Percentiles rank a stretch among this genome's conserved stretches.
Conservation (phyloP, 2,329 filamentous ascomycete species). For the Trichoderma hamatum region DNA sequence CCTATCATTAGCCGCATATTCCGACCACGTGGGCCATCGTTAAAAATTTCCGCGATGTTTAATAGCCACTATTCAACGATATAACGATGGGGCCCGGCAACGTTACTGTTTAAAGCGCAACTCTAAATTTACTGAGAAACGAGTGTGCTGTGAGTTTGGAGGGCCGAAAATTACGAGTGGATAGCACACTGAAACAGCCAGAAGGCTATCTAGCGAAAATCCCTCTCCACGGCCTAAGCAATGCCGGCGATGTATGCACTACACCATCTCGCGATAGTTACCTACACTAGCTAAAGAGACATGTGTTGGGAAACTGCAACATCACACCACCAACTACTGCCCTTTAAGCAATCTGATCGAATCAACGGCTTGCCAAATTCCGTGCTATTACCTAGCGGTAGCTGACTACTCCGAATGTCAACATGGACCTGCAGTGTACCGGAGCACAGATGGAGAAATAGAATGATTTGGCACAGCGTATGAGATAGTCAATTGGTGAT, state of each 20-base stretch:
- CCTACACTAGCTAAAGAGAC: neutral
- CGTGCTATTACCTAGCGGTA: neutral
- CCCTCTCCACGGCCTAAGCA: neutral
- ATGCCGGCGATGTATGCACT: neutral
- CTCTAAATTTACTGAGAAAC: neutral
- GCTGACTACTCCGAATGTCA: neutral
- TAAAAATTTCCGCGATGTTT: neutral
- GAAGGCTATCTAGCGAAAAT: neutral
- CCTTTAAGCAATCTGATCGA: neutral
- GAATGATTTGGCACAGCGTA: neutral
- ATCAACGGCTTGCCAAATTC: neutral
- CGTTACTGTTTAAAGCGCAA: neutral
- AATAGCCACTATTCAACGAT: neutral
- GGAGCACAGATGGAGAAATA: neutral
- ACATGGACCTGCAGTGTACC: neutral
- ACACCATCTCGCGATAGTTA: neutral
- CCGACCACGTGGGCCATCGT: neutral
- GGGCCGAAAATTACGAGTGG: neutral
- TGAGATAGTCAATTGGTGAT: neutral
- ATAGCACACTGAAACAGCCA: neutral
- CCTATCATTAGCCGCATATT: neutral
- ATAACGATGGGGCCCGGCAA: neutral
- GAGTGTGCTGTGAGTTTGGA: neutral
- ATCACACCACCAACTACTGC: neutral
- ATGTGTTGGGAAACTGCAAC: neutral